Conservation (phyloP, 768 basidiomycete genomes). For the Pilatotrama ljubarskyi region DNA sequence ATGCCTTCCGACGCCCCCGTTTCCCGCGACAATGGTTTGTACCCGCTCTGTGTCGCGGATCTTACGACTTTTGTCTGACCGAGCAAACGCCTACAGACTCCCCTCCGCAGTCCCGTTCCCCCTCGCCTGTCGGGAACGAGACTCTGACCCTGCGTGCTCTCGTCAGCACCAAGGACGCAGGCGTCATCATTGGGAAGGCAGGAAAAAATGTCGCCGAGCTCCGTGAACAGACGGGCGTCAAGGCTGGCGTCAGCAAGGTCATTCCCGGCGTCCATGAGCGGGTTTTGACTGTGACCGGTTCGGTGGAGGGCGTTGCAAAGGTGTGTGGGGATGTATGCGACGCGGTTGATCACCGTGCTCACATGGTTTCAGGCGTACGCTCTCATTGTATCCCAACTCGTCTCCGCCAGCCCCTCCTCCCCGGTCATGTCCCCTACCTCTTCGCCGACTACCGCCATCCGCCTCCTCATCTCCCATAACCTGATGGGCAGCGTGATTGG, state of each 20-base stretch:
- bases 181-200: conserved; percentile 94
- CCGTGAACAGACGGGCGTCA: conserved; percentile 93
- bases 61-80: conserved; percentile 21
- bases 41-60: conserved; percentile 5
- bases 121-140: conserved; percentile 70
- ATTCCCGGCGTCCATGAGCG: conserved; percentile 97
- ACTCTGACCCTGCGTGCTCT: conserved; percentile 89
- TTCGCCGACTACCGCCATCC: conserved; percentile 70
- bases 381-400: conserved; percentile 90
- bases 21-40: conserved; percentile 55
- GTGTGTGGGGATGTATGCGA: conserved; percentile 40
- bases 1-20: conserved; percentile 69
- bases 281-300: conserved; percentile 91
- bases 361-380: conserved; percentile 73
- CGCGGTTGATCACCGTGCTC: conserved; percentile 9
- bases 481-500: conserved; percentile 99
- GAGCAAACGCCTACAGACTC: conserved; percentile 45
- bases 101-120: conserved; percentile 70
- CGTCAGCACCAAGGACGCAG: conserved; percentile 96
- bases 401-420: conserved; percentile 76
- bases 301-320: conserved; percentile 91
- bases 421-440: conserved; percentile 71
- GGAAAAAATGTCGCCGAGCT: conserved; percentile 98
- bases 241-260: conserved; percentile 98
- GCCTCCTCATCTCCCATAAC: conserved; percentile 97